Base-by-base conservation (phyloP, 202 grass and related monocot species). In the Brachypodium distachyon region DNA sequence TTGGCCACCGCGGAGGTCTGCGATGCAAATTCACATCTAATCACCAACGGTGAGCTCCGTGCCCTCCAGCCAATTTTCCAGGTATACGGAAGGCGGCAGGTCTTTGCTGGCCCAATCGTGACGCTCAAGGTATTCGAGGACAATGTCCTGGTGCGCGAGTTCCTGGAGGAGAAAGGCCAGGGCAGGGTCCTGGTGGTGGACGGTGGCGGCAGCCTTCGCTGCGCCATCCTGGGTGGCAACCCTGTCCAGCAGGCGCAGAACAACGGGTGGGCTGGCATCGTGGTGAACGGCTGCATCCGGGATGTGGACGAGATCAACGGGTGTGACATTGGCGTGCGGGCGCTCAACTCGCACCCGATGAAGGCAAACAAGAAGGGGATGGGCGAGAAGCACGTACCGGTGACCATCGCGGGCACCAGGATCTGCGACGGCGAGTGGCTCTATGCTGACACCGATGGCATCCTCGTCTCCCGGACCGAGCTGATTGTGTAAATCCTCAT, bases 251-350 rank as follows among this genome's bases (percentile, higher is more conserved):
- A 89, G 42, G 89, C 89, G 10, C 86, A 96, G 58, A 90, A 87
- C 74, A 92, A 92, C 12, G 93, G 93, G 9, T 96, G 93, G 93
- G 93, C 87, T 0, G 93, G 93, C 32, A 96, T 96, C 1, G 17
- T 96, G 8, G 87, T 96, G 12, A 96, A 96, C 9, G 93, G 93
- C 13, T 96, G 93, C 86, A 79, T 96, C n/a, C 92, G 89, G 68
- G 92, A 96, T 17, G 87, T 90, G 0, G 92, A 96, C 29, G 92
- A 96, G 84, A 96, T 96, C 59, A 90, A 96, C 16, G 90, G 84
- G 1, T 92, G 86, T 12, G 92, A 90, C 25, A 85, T 96, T n/a
- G 92, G 92, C 12, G 89, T 96, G 0, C 86, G 92, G n/a, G 92
- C 92, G 19, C 78, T 96, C 4, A 77, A 63, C 12, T 96, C 92